Conservation (phyloP, 495 filamentous ascomycete species). For the Hypoxylon trugodes region DNA sequence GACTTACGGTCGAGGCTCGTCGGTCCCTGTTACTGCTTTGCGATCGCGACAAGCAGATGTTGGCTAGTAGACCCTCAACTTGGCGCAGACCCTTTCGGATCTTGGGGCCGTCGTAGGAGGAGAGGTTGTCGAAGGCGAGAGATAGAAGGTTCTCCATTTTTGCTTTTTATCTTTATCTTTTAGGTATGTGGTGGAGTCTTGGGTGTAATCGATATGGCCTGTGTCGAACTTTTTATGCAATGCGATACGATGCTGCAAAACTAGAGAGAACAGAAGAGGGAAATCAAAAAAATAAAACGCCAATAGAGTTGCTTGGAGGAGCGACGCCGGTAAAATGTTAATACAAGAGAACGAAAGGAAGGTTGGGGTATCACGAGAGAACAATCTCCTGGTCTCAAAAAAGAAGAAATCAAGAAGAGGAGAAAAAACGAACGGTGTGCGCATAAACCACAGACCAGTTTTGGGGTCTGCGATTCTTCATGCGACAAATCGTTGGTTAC, state of each 20-base stretch:
- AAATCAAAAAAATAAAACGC: slow-evolving; percentile 33
- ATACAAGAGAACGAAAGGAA: slow-evolving; percentile 47
- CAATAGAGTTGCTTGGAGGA: slow-evolving; percentile 12
- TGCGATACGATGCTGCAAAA: slow-evolving; percentile 3
- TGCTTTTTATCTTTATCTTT: not conserved
- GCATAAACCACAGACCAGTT: not conserved
- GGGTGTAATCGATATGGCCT: not conserved
- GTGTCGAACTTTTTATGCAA: slow-evolving; percentile 3
- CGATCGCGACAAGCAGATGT: slow-evolving; percentile 83
- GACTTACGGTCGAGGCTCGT: slow-evolving; percentile 79
- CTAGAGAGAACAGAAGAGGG: not conserved
- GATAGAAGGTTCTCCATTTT: slow-evolving; percentile 91
- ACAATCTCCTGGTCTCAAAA: slow-evolving; percentile 23
- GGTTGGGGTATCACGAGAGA: slow-evolving; percentile 27
- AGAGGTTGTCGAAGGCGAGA: slow-evolving; percentile 94
- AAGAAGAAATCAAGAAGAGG: slow-evolving; percentile 22
- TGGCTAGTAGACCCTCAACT: slow-evolving; percentile 93
- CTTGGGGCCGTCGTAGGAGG: slow-evolving; percentile 87
- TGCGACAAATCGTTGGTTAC: slow-evolving; percentile 14
- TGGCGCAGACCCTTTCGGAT: slow-evolving; percentile 94
- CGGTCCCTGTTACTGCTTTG: slow-evolving; percentile 77
- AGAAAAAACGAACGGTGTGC: not conserved
- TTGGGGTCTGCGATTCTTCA: slow-evolving; percentile 22
- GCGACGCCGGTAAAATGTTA: slow-evolving; percentile 41
- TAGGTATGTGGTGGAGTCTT: not conserved